These are phyloP conservation scores for Plasmodium fragile DNA, from an alignment of 169 alveolate species.

Conservation along the genomic window DNA sequence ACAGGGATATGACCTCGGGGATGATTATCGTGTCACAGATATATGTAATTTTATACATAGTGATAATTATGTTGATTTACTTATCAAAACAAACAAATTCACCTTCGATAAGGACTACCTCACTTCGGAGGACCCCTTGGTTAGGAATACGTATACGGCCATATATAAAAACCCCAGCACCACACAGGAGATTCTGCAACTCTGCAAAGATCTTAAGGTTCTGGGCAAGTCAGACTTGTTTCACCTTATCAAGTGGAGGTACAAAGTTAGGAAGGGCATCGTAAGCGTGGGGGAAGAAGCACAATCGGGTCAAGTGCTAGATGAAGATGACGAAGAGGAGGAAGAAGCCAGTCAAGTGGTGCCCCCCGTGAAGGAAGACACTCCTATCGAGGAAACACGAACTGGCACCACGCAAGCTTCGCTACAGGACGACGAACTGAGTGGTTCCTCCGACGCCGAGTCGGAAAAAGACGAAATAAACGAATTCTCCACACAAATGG, in stretches of 20 bases:
- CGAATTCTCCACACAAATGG: constrained; percentile 52
- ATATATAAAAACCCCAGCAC: constrained; percentile 81
- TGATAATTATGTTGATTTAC: constrained; percentile 84
- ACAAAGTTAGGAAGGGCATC: constrained; percentile 74
- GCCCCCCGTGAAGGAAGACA: constrained; percentile 64
- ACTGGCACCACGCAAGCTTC: constrained; percentile 82
- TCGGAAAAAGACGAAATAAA: constrained; percentile 45
- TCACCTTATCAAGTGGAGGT: constrained; percentile 91
- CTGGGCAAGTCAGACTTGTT: constrained; percentile 91
- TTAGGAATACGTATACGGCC: constrained; percentile 55
- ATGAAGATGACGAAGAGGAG: constrained; percentile 78
- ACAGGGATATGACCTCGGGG: constrained; percentile 91
- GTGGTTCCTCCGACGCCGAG: constrained; percentile 78
- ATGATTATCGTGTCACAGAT: constrained; percentile 84
- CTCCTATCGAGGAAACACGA: constrained; percentile 78
- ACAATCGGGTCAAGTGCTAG: constrained; percentile 72
- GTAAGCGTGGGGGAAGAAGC: not conserved
- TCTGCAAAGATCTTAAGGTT: constrained; percentile 88
- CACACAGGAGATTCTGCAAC: constrained; percentile 84
- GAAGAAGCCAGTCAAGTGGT: constrained; percentile 76
- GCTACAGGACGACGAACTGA: constrained; percentile 77
- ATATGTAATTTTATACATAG: constrained; percentile 84
- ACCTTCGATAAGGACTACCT: constrained; percentile 68
- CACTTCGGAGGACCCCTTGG: constrained; percentile 62
- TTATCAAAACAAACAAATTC: constrained; percentile 81